These are phyloP conservation scores for Haplosporangium gracile DNA, from an alignment of 192 early-diverging fungal species.

Conservation along the genomic window DNA sequence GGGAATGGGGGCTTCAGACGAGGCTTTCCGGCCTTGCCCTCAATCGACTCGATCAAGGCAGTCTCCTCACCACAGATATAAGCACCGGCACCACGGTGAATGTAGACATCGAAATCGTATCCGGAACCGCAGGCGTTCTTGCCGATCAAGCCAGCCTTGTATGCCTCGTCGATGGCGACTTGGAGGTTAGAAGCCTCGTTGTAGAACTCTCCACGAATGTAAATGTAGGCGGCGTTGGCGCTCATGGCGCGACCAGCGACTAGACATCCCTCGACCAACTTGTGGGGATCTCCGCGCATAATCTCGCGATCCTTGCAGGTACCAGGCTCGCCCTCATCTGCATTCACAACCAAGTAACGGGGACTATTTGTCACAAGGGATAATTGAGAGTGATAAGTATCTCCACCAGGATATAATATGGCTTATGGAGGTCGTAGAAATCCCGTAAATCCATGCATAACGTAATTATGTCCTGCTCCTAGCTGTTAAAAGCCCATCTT, in stretches of 20 bases:
- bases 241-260: constrained; percentile 97
- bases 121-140: constrained; percentile 98
- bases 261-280: constrained; percentile 97
- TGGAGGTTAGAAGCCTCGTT: constrained; percentile 95
- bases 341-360: constrained; percentile 96
- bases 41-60: constrained; percentile 87
- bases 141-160: constrained; percentile 96
- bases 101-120: constrained; percentile 97
- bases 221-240: constrained; percentile 98
- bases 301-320: constrained; percentile 93
- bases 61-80: constrained; percentile 99
- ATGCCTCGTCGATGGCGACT: constrained; percentile 96
- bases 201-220: constrained; percentile 97
- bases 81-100: constrained; percentile 97
- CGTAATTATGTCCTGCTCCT: too few relatives aligned
- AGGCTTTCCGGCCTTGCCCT: constrained; percentile 99
- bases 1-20: constrained; percentile 99
- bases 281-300: constrained; percentile 89
- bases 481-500: too few relatives aligned
- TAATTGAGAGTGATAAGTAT: neutral
- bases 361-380: constrained; percentile 69
- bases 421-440: neutral
- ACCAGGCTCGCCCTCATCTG: constrained; percentile 98
- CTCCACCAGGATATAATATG: neutral
- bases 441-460: too few relatives aligned